Base-by-base conservation (phyloP, 202 grass and related monocot genomes). In the Schoenoplectus triqueter region DNA sequence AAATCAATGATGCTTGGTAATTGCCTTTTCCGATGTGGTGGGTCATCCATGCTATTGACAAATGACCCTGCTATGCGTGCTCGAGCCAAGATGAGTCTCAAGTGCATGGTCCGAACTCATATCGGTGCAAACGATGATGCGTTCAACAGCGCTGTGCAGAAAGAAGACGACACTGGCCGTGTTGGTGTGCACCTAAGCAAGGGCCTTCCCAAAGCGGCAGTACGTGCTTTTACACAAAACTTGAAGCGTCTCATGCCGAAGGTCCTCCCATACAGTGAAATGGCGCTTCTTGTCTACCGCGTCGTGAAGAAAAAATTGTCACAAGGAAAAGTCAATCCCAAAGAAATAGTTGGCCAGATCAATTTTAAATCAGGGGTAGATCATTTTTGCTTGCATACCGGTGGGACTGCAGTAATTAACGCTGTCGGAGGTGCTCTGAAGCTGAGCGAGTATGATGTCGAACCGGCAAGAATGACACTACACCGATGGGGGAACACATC, bases 401-500 rank as follows among this genome's bases (percentile, higher is more conserved):
- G 96, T 40, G 96, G 96, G 0, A 87, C 90, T 17, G 96, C 96
- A 4, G 96, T 98, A 40, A 98, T 98, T 64, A 90, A 98, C 9
- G 93, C 90, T 0, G 93, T 98, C 0, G 78, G 75, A 47, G 82
- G 86, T 49, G 93, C 87, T 62, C 85, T 98, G 3, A 88, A 84
- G 2, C 84, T 98, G 13, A 73, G 0, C 7, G 78, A 42, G 3
- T 84, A 94, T 75, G 93, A 98, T 64, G 82, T 98, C 21, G 96
- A 98, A 86, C 91, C 96, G 55, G 91, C 96, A 0, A 82, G 86
- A 85, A 98, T 98, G 96, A 92, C 96, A 84, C 81, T 98, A 87
- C 96, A 98, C 88, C 64, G 96, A 21, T 98, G 96, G 96, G 96
- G 96, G 1, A 98, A 98, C 91, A 98, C 96, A 10, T 98, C 96